phyloP scores from a whole-genome alignment of 805 yeast species.

The Brettanomyces anomalus region DNA sequence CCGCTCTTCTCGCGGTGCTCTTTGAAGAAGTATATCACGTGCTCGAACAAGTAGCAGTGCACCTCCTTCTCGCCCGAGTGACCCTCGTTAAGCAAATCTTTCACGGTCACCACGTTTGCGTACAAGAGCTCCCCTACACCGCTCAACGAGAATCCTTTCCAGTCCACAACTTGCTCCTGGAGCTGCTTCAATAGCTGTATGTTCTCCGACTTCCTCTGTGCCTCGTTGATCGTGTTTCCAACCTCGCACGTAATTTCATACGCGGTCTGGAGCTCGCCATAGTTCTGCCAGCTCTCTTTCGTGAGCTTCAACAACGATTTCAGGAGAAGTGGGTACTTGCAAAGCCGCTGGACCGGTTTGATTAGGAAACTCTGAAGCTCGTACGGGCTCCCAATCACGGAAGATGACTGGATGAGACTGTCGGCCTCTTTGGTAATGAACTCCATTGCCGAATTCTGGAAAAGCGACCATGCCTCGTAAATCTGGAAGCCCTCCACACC shows the following conservation, averaged over 20 bases:
- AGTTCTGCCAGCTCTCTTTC: constrained; percentile 40
- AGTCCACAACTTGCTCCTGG: constrained; percentile 68
- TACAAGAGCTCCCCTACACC: constrained; percentile 81
- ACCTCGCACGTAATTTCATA: constrained; percentile 70
- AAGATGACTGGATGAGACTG: constrained; percentile 44
- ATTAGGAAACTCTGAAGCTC: constrained; percentile 84
- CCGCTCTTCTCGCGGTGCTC: constrained; percentile 45
- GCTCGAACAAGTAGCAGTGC: constrained; percentile 80
- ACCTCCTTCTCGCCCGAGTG: constrained; percentile 75
- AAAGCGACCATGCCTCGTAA: constrained; percentile 92
- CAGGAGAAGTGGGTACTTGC: constrained; percentile 84
- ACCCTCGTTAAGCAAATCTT: constrained; percentile 42
- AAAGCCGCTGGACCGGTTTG: constrained; percentile 93
- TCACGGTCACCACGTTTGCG: constrained; percentile 61
- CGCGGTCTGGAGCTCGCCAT: constrained; percentile 65
- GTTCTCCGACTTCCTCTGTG: constrained; percentile 88
- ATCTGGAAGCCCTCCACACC: constrained; percentile 71
- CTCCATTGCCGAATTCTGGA: constrained; percentile 81
- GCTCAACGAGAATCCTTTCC: constrained; percentile 80
- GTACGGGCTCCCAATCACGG: constrained; percentile 70
- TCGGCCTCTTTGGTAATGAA: constrained; percentile 57
- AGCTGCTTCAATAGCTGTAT: constrained; percentile 60
- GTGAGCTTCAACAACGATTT: constrained; percentile 65
- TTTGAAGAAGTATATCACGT: constrained; percentile 51
- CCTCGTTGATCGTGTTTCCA: constrained; percentile 84